Percentiles rank a stretch among this genome's conserved stretches.
Evolutionary conservation across 306 rosid species (phyloP).

Genomic region (Malus sieversii): DNA sequence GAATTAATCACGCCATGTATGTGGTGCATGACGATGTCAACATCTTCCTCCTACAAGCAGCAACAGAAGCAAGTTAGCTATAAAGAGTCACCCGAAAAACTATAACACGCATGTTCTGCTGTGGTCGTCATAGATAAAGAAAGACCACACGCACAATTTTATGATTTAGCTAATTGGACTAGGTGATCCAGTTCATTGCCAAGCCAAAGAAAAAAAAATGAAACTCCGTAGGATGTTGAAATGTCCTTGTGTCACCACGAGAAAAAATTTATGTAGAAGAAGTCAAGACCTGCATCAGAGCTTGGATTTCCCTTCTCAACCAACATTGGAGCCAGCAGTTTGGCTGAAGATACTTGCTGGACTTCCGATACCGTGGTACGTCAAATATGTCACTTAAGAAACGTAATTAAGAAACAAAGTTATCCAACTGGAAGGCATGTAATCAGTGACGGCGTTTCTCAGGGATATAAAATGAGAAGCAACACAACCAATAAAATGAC

Average conservation of each 20-base stretch:
- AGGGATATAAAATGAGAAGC: background rate
- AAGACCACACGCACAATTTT: background rate
- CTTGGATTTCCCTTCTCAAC: constrained; percentile 88
- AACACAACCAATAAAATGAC: constrained; percentile 5
- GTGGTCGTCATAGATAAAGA: background rate
- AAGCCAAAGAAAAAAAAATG: background rate
- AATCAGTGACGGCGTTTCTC: constrained; percentile 3
- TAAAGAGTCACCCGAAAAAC: constrained; percentile 2
- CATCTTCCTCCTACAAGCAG: constrained; percentile 73
- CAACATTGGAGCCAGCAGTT: constrained; percentile 69
- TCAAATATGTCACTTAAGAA: constrained; percentile 55
- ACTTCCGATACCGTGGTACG: constrained; percentile 54
- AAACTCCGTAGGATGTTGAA: background rate
- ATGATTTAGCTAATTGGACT: background rate
- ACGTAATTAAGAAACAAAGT: too few relatives aligned
- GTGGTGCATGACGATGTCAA: constrained; percentile 72
- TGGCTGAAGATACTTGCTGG: constrained; percentile 49
- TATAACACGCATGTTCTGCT: background rate
- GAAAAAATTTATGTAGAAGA: background rate
- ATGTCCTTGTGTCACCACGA: background rate
- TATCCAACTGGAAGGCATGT: background rate
- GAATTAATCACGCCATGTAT: constrained; percentile 48
- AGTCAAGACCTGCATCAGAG: constrained; percentile 58
- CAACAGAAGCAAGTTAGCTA: constrained; percentile 5
- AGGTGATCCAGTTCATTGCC: background rate